A percentile compares a stretch with the other conserved stretches of the same genome.
Conservation (phyloP, 257 asterid genomes). For the Sherardia arvensis region DNA sequence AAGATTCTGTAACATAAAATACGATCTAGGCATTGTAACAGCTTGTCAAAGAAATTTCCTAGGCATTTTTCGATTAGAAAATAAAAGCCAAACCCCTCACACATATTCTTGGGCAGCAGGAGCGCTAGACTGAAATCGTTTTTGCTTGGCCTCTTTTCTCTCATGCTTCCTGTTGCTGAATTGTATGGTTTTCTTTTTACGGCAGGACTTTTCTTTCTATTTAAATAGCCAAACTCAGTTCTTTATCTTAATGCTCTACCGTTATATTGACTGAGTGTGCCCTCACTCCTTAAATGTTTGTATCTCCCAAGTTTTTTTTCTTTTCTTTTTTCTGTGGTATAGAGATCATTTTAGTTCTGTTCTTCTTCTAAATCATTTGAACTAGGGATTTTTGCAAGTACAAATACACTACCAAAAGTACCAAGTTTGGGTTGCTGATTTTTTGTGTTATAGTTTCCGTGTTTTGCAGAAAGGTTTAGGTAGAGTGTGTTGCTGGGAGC, state of each 20-base stretch:
- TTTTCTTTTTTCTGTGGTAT: neutral
- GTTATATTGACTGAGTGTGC: neutral
- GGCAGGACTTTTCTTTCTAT: too few species aligned
- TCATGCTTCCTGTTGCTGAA: neutral
- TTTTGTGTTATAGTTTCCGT: neutral
- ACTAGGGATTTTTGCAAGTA: neutral
- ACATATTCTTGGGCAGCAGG: neutral
- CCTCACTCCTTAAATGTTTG: neutral
- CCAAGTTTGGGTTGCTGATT: neutral
- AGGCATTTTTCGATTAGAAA: neutral
- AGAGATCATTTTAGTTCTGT: neutral
- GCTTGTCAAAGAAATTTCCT: neutral
- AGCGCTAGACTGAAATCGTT: neutral
- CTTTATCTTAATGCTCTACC: neutral
- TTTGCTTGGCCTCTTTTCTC: neutral
- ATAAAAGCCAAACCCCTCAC: neutral
- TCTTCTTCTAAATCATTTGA: neutral
- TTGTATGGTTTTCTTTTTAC: too few species aligned
- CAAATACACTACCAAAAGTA: neutral
- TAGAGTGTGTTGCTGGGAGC: neutral
- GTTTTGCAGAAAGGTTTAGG: neutral
- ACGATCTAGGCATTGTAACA: neutral
- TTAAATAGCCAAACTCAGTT: neutral
- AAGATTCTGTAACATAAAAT: too few species aligned
- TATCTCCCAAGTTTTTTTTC: neutral